Evolutionary conservation across 495 filamentous ascomycete species (phyloP).

Genomic region (Tuber calosporum): DNA sequence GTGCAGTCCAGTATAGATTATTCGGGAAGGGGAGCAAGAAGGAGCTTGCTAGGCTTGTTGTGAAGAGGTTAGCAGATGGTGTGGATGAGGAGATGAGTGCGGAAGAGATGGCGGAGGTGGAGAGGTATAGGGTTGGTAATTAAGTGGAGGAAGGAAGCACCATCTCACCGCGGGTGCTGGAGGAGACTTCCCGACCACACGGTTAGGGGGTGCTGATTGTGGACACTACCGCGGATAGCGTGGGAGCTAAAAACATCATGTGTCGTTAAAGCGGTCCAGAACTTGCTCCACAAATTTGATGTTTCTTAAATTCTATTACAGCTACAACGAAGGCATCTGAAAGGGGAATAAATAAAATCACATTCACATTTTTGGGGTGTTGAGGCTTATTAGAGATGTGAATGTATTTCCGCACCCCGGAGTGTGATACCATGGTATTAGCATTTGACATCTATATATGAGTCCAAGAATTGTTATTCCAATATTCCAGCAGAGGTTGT

Average conservation of each 20-base stretch:
- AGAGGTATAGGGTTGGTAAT: slow-evolving; percentile 12
- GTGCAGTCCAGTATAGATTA: slow-evolving; percentile 23
- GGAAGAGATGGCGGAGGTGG: slow-evolving; percentile 15
- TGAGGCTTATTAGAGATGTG: too few relatives aligned
- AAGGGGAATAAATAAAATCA: too few relatives aligned
- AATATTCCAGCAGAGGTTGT: too few relatives aligned
- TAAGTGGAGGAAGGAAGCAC: background rate
- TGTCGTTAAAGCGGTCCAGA: too few relatives aligned
- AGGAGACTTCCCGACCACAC: background rate
- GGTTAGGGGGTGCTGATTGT: background rate
- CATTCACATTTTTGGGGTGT: too few relatives aligned
- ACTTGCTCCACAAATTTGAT: too few relatives aligned
- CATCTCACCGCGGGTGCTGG: background rate
- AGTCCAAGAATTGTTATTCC: too few relatives aligned
- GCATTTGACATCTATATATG: too few relatives aligned
- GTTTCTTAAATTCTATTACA: too few relatives aligned
- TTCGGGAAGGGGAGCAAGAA: slow-evolving; percentile 25
- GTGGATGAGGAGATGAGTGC: slow-evolving; percentile 13
- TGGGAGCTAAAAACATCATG: background rate
- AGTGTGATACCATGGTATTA: too few relatives aligned
- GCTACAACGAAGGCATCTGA: too few relatives aligned
- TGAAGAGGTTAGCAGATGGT: slow-evolving; percentile 22
- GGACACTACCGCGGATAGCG: background rate
- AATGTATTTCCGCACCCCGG: too few relatives aligned
- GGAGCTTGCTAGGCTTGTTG: slow-evolving; percentile 18